phyloP scores from a whole-genome alignment of 2,329 filamentous ascomycete species.

The Phoma sp. region DNA sequence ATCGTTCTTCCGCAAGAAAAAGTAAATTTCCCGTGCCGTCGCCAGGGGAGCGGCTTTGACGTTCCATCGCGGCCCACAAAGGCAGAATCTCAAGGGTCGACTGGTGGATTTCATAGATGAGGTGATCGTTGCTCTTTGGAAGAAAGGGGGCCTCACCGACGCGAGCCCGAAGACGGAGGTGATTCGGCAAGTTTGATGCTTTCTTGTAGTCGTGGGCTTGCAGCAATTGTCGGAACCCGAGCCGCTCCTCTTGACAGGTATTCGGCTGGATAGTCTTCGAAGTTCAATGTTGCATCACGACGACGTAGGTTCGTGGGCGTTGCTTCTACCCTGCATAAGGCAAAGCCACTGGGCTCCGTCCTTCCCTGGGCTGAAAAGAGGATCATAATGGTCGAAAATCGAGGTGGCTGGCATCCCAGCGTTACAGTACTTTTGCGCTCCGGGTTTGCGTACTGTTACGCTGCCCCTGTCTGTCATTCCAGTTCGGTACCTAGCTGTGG shows the following conservation, averaged over 20 bases:
- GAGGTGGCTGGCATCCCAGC: slow-evolving; percentile 10
- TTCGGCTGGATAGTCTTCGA: not conserved
- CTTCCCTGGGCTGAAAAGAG: slow-evolving; percentile 2
- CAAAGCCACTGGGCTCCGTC: slow-evolving; percentile 3
- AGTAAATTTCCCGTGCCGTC: slow-evolving; percentile 11
- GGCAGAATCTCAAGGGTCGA: not conserved
- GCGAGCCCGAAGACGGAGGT: not conserved
- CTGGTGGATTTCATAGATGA: slow-evolving; percentile 6
- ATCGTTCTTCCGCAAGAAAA: slow-evolving; percentile 5
- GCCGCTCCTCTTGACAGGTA: not conserved
- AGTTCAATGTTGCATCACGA: slow-evolving; percentile 12
- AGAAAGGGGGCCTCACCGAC: slow-evolving; percentile 8
- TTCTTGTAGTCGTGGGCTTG: not conserved
- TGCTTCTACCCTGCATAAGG: slow-evolving; percentile 7
- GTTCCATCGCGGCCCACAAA: slow-evolving; percentile 1
- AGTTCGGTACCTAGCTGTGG: slow-evolving; percentile 11
- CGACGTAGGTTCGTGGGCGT: slow-evolving; percentile 10
- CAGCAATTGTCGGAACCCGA: not conserved
- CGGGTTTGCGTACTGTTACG: slow-evolving; percentile 1
- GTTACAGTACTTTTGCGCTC: slow-evolving; percentile 9
- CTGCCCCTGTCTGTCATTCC: slow-evolving; percentile 12
- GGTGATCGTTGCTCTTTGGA: slow-evolving; percentile 3
- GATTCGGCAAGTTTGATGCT: slow-evolving; percentile 8
- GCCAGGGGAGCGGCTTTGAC: slow-evolving; percentile 15
- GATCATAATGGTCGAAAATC: slow-evolving; percentile 9